Conservation (phyloP, 768 basidiomycete species). For the Trametes cingulata region DNA sequence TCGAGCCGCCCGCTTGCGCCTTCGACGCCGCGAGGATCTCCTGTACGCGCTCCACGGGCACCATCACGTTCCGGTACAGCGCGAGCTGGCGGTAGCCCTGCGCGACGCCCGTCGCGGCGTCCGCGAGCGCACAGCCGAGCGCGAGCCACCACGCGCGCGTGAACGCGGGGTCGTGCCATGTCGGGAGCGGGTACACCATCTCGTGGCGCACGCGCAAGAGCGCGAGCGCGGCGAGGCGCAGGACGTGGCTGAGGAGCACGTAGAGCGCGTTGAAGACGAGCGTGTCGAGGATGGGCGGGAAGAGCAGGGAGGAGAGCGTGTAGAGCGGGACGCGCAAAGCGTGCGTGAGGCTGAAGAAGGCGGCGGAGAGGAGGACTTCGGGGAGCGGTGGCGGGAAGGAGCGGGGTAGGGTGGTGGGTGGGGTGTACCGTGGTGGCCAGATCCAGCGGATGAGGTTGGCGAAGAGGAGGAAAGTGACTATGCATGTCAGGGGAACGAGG, state of each 20-base stretch:
- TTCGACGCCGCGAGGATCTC: conserved; percentile 39
- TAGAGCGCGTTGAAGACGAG: conserved; percentile 46
- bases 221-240: conserved; percentile 57
- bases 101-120: conserved; percentile 60
- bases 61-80: conserved; percentile 70
- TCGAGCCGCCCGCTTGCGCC: conserved; percentile 10
- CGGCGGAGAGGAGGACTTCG: conserved; percentile 60
- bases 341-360: conserved; percentile 62
- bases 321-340: conserved; percentile 52
- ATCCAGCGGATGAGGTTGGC: conserved; percentile 50
- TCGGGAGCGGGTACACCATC: conserved; percentile 44
- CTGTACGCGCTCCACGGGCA: conserved; percentile 43
- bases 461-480: conserved; percentile 50
- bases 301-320: conserved; percentile 33
- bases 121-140: conserved; percentile 72
- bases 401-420: conserved; percentile 35
- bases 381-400: conserved; percentile 64
- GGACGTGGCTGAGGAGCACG: conserved; percentile 50
- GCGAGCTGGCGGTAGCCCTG: conserved; percentile 73
- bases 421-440: conserved; percentile 42
- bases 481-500: conserved; percentile 54
- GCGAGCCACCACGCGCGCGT: conserved; percentile 75
- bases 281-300: conserved; percentile 36
- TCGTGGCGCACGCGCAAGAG: conserved; percentile 52
- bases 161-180: conserved; percentile 61